A percentile compares a stretch with the other conserved stretches of the same genome.
Evolutionary conservation across 495 filamentous ascomycete genomes (phyloP).

Genomic region (Annulohypoxylon nitens): DNA sequence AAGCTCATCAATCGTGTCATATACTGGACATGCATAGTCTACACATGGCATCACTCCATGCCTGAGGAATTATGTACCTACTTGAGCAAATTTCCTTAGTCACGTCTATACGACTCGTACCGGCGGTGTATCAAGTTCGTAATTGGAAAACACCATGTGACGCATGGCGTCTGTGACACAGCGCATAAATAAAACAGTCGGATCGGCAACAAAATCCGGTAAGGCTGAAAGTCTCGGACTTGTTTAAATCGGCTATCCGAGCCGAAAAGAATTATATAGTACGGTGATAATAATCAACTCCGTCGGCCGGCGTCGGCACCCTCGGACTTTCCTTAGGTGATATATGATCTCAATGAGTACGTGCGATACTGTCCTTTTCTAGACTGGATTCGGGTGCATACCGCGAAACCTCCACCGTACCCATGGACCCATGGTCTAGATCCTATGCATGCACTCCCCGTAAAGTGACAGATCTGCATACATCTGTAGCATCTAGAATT

Average conservation of each 20-base stretch:
- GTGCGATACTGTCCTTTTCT: neutral
- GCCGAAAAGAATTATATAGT: neutral
- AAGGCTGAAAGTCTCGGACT: constrained; percentile 2
- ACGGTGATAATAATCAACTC: neutral
- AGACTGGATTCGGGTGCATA: constrained; percentile 5
- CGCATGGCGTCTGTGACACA: neutral
- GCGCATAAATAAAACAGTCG: neutral
- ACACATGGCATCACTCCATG: too few species aligned
- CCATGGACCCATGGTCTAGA: neutral
- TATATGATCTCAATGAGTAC: neutral
- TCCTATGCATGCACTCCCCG: constrained; percentile 2
- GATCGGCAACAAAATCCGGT: neutral
- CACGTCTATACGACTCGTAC: neutral
- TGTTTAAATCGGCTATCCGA: neutral
- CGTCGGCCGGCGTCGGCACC: too few species aligned
- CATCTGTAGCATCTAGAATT: neutral
- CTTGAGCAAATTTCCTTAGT: neutral
- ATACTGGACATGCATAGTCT: neutral
- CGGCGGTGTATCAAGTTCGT: constrained; percentile 4
- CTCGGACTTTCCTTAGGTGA: neutral
- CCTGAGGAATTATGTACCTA: too few species aligned
- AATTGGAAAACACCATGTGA: neutral
- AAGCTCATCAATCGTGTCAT: neutral
- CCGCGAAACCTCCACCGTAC: neutral
- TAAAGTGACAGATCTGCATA: constrained; percentile 14